Evolutionary conservation across 331 rosid species (phyloP).

Genomic region (Malus hybrid): DNA sequence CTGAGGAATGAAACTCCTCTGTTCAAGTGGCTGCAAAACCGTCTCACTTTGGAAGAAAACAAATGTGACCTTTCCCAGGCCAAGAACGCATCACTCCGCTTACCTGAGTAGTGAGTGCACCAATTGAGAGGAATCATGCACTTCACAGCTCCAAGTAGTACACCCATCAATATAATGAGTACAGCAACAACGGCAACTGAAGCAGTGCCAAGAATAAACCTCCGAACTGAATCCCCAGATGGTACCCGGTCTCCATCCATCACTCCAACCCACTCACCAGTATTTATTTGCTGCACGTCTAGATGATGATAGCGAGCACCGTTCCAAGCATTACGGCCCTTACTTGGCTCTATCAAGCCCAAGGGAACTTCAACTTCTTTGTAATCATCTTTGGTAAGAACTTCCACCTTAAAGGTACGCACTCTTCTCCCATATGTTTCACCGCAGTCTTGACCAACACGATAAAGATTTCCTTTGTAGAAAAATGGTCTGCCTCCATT

Average conservation of each 20-base stretch:
- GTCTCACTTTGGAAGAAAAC: constrained; percentile 54
- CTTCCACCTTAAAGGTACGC: constrained; percentile 69
- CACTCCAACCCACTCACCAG: constrained; percentile 89
- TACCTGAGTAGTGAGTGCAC: constrained; percentile 53
- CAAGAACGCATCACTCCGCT: constrained; percentile 41
- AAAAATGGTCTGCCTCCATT: constrained; percentile 97
- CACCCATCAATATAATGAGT: constrained; percentile 64
- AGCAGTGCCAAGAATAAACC: constrained; percentile 70
- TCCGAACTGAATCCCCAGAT: constrained; percentile 67
- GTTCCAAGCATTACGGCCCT: constrained; percentile 93
- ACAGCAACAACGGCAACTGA: constrained; percentile 60
- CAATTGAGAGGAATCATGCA: constrained; percentile 79
- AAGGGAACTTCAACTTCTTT: constrained; percentile 75
- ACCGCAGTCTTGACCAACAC: constrained; percentile 87
- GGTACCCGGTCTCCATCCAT: constrained; percentile 98
- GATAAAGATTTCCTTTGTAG: constrained; percentile 67
- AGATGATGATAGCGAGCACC: constrained; percentile 91
- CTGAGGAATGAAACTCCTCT: constrained; percentile 60
- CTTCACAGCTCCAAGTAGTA: constrained; percentile 75
- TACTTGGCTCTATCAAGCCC: constrained; percentile 58
- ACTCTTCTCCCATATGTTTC: constrained; percentile 82
- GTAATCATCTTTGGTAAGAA: constrained; percentile 58
- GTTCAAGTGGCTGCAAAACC: constrained; percentile 85
- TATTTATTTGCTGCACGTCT: constrained; percentile 72
- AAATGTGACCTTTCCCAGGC: constrained; percentile 66